These are phyloP conservation scores for Inga oerstediana DNA, from an alignment of 306 rosid genomes.

Conservation along the genomic window DNA sequence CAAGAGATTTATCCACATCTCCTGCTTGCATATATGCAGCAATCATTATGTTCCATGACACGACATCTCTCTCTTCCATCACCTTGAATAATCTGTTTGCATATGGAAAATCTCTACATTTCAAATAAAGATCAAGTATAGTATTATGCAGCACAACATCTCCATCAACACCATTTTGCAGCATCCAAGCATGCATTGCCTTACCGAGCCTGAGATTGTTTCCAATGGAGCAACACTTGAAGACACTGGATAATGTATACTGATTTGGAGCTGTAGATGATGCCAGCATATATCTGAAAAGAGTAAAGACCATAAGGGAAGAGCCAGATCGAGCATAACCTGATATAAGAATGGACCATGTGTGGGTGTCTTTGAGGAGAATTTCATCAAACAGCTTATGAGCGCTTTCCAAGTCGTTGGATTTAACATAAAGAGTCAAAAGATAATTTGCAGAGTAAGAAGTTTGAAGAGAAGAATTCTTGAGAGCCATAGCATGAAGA, in stretches of 20 bases:
- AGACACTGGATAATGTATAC: conserved; percentile 65
- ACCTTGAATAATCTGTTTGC: conserved; percentile 59
- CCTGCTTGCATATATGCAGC: conserved; percentile 59
- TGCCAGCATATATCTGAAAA: conserved; percentile 66
- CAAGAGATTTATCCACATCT: conserved; percentile 61
- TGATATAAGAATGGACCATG: conserved; percentile 81
- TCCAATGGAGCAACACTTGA: conserved; percentile 61
- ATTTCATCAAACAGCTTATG: conserved; percentile 75
- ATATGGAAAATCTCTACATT: conserved; percentile 58
- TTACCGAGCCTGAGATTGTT: conserved; percentile 57
- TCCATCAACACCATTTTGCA: conserved; percentile 61
- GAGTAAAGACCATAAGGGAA: conserved; percentile 48
- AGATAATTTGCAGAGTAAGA: conserved; percentile 50
- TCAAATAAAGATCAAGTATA: conserved; percentile 72
- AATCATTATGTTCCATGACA: conserved; percentile 76
- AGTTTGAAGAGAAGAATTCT: conserved; percentile 52
- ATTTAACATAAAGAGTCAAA: conserved; percentile 44
- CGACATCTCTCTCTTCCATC: conserved; percentile 53
- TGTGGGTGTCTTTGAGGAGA: conserved; percentile 50
- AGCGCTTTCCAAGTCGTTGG: conserved; percentile 49
- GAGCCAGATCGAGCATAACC: conserved; percentile 62
- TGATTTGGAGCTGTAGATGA: conserved; percentile 69
- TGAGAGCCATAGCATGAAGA: conserved; percentile 63
- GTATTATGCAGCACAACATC: conserved; percentile 78
- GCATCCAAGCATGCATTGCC: conserved; percentile 78